phyloP scores from a whole-genome alignment of 2,329 filamentous ascomycete genomes.

The Calonectria fujianensis region DNA sequence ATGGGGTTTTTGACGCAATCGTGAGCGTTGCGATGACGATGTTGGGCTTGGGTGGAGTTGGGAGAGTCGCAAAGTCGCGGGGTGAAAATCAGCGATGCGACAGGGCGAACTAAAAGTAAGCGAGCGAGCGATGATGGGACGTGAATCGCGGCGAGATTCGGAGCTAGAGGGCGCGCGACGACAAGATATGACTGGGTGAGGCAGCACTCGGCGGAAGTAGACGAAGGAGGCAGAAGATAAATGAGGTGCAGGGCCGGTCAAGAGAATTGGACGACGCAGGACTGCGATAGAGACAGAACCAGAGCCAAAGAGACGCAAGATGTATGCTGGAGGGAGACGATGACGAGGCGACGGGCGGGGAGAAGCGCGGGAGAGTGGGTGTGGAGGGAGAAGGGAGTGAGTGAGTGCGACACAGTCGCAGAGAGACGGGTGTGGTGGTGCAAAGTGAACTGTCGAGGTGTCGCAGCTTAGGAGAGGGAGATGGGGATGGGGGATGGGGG shows the following conservation, averaged over 20 bases:
- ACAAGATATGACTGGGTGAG: slow-evolving; percentile 15
- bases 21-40: slow-evolving; percentile 43
- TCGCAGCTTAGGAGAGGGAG: slow-evolving; percentile 43
- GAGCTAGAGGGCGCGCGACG: slow-evolving; percentile 25
- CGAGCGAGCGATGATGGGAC: slow-evolving; percentile 34
- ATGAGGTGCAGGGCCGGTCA: slow-evolving; percentile 14
- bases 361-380: slow-evolving; percentile 39
- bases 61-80: slow-evolving; percentile 32
- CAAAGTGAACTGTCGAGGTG: slow-evolving; percentile 54
- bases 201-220: not conserved
- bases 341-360: slow-evolving; percentile 33
- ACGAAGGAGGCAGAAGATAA: slow-evolving; percentile 10
- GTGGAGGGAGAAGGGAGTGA: slow-evolving; percentile 44
- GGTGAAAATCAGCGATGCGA: slow-evolving; percentile 34
- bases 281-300: slow-evolving; percentile 26
- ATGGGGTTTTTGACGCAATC: slow-evolving; percentile 46
- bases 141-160: slow-evolving; percentile 35
- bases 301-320: slow-evolving; percentile 21
- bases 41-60: slow-evolving; percentile 32
- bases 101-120: slow-evolving; percentile 32
- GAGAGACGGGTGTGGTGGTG: slow-evolving; percentile 51
- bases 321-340: slow-evolving; percentile 26
- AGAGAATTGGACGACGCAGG: slow-evolving; percentile 31
- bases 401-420: slow-evolving; percentile 51
- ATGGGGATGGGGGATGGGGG: slow-evolving; percentile 37